phyloP scores from a whole-genome alignment of 2,329 filamentous ascomycete species.

The Ceratocystis diversiconidia region DNA sequence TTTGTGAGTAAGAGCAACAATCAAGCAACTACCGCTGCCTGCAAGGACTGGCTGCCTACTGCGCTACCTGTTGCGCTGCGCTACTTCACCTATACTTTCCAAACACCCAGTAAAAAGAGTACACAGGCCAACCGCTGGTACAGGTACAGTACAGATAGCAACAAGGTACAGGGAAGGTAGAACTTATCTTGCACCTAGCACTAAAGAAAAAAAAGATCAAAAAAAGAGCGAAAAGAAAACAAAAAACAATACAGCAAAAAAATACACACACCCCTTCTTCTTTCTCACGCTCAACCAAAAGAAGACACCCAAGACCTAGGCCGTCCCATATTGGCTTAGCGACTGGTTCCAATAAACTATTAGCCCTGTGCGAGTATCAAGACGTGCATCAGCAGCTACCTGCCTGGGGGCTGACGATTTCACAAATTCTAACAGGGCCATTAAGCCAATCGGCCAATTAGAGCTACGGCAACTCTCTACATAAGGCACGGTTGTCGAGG shows the following conservation, averaged over 20 bases:
- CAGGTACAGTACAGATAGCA: neutral
- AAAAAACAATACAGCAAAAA: neutral
- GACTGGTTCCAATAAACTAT: neutral
- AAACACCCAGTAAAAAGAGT: neutral
- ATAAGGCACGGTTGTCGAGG: slow-evolving; percentile 1
- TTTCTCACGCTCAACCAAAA: neutral
- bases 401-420: neutral
- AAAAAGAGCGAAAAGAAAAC: neutral
- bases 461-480: neutral
- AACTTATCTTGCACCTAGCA: neutral
- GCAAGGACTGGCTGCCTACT: neutral
- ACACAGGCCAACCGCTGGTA: neutral
- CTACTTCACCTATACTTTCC: neutral
- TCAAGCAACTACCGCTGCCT: no score
- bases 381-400: neutral
- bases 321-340: neutral
- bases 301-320: neutral
- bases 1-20: neutral
- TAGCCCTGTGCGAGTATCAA: neutral
- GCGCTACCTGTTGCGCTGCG: neutral
- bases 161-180: neutral
- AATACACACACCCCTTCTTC: neutral
- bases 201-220: neutral
- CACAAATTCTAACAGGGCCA: neutral
- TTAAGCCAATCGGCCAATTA: neutral